These are phyloP conservation scores for Oryza glumipatula DNA, from an alignment of 176 grass and related monocot genomes.

Conservation along the genomic window DNA sequence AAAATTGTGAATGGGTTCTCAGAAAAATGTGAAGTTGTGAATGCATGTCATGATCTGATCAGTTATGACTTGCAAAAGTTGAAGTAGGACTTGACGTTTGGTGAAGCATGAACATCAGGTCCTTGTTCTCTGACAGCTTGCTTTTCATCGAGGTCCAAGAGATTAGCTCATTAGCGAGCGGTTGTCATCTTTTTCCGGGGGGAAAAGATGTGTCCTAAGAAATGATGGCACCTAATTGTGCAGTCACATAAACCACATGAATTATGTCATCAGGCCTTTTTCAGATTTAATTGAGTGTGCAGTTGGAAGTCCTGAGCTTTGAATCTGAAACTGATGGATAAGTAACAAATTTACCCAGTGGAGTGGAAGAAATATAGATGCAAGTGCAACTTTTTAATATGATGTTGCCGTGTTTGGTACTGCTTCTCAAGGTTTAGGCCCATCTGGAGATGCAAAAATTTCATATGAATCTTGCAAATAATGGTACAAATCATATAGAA, in stretches of 20 bases:
- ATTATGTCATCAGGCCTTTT: background rate
- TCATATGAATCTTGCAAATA: background rate
- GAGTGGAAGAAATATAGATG: background rate
- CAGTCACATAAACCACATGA: background rate
- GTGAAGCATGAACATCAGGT: conserved; percentile 2
- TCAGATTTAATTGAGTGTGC: background rate
- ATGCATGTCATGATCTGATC: background rate
- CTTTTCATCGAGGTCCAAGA: background rate
- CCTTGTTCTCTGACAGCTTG: background rate
- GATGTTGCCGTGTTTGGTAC: background rate
- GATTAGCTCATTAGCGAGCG: background rate
- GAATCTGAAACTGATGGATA: background rate
- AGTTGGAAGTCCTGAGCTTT: background rate
- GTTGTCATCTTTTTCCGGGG: background rate
- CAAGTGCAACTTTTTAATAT: background rate
- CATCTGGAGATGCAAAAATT: background rate
- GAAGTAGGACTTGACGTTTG: background rate
- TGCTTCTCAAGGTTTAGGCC: background rate
- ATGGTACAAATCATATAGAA: too few species aligned
- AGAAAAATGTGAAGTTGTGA: background rate
- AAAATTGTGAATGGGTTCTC: background rate
- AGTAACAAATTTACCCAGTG: background rate
- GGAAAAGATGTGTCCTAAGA: too few species aligned
- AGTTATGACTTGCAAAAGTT: background rate
- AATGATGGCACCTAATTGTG: background rate